Base-by-base conservation (phyloP, 2,329 filamentous ascomycete genomes). In the Plectosphaerella sp. region DNA sequence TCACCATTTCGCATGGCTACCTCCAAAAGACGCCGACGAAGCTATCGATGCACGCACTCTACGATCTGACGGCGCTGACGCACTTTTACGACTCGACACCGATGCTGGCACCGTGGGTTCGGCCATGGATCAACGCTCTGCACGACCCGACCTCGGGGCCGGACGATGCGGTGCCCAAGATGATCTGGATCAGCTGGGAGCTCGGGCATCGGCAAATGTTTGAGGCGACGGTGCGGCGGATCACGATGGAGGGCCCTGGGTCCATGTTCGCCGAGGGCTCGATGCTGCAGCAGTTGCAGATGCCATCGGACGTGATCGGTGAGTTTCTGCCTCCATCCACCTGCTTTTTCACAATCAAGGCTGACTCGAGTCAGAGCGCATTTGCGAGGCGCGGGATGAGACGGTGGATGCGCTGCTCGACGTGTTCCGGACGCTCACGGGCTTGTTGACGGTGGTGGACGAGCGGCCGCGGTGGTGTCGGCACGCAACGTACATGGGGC, bases 401-500 rank as follows among this genome's bases (percentile, higher is more conserved):
- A 61, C 57, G 3, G 59, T 62, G 35, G 61, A 59, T 16, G 42
- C 60, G 3, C 50, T 64, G 12, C 54, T 67, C 14, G 57, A 61
- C 18, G 50, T 64, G 11, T 60, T 65, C 41, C 48, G 55, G 7
- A 54, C 61, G 16, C 57, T 65, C 55, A 52, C 59, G 1, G 61
- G 62, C 12, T 55, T 59, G 20, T 58, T 67, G 2, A 48, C 64
- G 5, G 58, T 60, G 7, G 63, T 65, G 5, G 64, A 67, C 42
- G 64, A 66, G 47, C 58, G 58, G 18, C 61, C 62, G 3, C 59
- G 67, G 10, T 68, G 66, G 65, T 69, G 67, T 33, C 58, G 57
- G 1, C 63, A 68, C 50, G 66, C 66, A 1, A 58, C 59, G 4
- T 69, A 61, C 58, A 67, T 67, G 63, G 66, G 65, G 1, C 64